These are phyloP conservation scores for Allomyces arbusculus DNA, from an alignment of 192 early-diverging fungal genomes.

Conservation along the genomic window DNA sequence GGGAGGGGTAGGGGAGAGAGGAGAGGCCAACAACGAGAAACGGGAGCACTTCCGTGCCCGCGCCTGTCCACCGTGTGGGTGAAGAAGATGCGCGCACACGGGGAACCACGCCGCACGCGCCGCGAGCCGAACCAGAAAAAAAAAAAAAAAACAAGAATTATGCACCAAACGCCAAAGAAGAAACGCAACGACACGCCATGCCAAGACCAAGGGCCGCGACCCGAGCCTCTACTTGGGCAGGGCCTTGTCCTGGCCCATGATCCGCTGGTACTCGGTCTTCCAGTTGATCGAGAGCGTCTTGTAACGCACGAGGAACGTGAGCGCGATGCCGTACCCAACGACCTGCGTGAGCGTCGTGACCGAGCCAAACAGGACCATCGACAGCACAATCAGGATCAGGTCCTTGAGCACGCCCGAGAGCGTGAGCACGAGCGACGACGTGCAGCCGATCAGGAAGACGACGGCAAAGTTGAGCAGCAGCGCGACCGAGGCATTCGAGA, in stretches of 20 bases:
- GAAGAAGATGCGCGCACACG: no score
- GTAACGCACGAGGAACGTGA: conserved; percentile 4
- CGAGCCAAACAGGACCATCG: conserved; percentile 11
- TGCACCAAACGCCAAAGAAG: no score
- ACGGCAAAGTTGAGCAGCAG: conserved; percentile 15
- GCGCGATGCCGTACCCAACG: conserved; percentile 12
- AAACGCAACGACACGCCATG: no score
- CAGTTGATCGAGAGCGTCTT: conserved; percentile 1
- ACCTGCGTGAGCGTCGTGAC: conserved; percentile 8
- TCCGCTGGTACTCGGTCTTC: neutral
- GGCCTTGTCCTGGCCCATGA: neutral
- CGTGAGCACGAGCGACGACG: conserved; percentile 17
- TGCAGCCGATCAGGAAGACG: conserved; percentile 14
- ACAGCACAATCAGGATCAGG: conserved; percentile 11
- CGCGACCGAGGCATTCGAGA: conserved; percentile 11
- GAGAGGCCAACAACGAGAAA: no score
- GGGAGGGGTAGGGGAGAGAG: no score
- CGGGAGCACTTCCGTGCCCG: no score
- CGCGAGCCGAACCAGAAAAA: no score
- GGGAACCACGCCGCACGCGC: no score
- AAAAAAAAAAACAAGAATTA: no score
- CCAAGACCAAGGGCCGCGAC: no score
- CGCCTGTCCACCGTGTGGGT: no score
- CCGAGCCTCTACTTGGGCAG: no score
- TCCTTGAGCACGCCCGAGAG: conserved; percentile 17